Conservation (phyloP, 495 filamentous ascomycete genomes). For the Lophiostoma macrostomum region DNA sequence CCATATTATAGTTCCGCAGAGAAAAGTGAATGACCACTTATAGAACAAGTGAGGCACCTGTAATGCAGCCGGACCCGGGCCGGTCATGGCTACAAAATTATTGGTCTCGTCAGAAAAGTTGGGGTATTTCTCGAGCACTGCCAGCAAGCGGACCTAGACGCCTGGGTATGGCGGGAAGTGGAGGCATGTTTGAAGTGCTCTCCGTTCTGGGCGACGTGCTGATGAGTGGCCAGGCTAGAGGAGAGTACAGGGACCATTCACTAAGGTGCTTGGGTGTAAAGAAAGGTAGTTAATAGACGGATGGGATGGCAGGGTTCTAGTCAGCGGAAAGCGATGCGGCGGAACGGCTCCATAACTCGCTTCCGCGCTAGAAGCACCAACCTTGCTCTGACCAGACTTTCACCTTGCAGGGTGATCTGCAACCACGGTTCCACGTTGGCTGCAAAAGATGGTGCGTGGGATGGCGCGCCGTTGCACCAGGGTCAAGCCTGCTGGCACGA, state of each 20-base stretch:
- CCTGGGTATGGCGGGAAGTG: constrained; percentile 21
- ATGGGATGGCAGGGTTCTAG: constrained; percentile 11
- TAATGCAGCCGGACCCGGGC: constrained; percentile 1
- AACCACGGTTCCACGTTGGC: constrained; percentile 29
- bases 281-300: constrained; percentile 14
- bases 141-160: constrained; percentile 8
- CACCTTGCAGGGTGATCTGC: constrained; percentile 24
- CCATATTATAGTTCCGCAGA: constrained; percentile 21
- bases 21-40: neutral
- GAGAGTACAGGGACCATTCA: constrained; percentile 16
- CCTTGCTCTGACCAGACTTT: neutral
- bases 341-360: constrained; percentile 20
- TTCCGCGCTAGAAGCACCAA: constrained; percentile 9
- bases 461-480: constrained; percentile 7
- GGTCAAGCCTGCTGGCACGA: too few species aligned
- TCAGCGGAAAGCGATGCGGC: neutral
- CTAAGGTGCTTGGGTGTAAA: constrained; percentile 25
- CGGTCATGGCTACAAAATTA: neutral
- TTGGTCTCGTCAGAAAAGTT: constrained; percentile 5
- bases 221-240: constrained; percentile 5
- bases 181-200: constrained; percentile 26
- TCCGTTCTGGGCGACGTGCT: constrained; percentile 24
- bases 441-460: constrained; percentile 14
- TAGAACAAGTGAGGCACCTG: constrained; percentile 13
- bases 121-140: constrained; percentile 10